Conservation (phyloP, 1,139 yeast genomes). For the Candida dubliniensis region DNA sequence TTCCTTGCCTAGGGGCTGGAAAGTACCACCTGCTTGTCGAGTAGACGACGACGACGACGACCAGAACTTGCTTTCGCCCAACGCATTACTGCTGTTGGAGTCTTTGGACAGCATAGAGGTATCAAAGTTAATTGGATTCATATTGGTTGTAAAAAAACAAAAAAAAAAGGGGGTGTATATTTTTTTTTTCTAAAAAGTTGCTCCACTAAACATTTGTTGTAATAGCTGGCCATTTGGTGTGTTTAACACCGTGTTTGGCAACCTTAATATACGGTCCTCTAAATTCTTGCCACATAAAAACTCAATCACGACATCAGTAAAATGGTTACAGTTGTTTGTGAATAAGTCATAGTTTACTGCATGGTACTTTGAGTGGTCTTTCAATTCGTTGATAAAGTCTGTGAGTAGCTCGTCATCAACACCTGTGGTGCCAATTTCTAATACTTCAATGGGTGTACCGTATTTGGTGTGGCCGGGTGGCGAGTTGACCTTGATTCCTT, state of each 20-base stretch:
- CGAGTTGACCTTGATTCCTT: constrained; percentile 50
- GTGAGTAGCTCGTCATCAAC: constrained; percentile 52
- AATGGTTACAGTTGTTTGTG: constrained; percentile 69
- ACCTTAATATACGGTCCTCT: constrained; percentile 49
- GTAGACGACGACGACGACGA: constrained; percentile 5
- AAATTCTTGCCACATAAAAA: constrained; percentile 55
- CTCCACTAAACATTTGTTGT: constrained; percentile 28
- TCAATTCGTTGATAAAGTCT: constrained; percentile 54
- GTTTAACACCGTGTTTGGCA: constrained; percentile 57
- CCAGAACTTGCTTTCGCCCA: constrained; percentile 14
- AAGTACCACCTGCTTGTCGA: not conserved
- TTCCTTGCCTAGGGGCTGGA: constrained; percentile 6
- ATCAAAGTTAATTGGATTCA: constrained; percentile 14
- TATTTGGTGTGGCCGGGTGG: constrained; percentile 58
- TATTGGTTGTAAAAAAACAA: not conserved
- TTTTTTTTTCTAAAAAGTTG: not conserved
- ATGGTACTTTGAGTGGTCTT: constrained; percentile 40
- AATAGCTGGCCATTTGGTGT: constrained; percentile 59
- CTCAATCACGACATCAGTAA: constrained; percentile 57
- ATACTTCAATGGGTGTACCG: constrained; percentile 55
- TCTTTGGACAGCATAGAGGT: constrained; percentile 15
- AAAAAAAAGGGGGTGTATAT: not conserved
- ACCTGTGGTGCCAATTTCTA: constrained; percentile 55
- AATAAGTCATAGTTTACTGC: constrained; percentile 57
- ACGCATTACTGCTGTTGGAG: constrained; percentile 8